A percentile compares a stretch with the other conserved stretches of the same genome.
Conservation (phyloP, 2,329 filamentous ascomycete genomes). For the Phaeosphaeria sp. region DNA sequence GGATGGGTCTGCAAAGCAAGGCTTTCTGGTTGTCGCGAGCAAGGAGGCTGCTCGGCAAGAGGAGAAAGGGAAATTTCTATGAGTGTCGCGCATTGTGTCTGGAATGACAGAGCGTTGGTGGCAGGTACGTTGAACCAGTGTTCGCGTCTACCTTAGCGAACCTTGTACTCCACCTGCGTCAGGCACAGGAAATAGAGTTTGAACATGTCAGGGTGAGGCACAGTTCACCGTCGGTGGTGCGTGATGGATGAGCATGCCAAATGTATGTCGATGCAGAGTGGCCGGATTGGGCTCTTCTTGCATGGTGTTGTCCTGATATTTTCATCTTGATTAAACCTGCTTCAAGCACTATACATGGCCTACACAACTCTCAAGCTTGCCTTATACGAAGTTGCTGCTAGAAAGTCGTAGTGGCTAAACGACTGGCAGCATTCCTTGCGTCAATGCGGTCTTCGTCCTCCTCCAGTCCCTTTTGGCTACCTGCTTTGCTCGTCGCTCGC, state of each 20-base stretch:
- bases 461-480: conserved; percentile 69
- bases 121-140: neutral
- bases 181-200: neutral
- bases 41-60: neutral
- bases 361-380: conserved; percentile 11
- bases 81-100: neutral
- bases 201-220: neutral
- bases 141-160: neutral
- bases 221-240: neutral
- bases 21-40: neutral
- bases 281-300: neutral
- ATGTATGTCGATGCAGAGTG: conserved; percentile 6
- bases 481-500: conserved; percentile 56
- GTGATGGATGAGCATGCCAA: neutral
- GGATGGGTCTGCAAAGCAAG: neutral
- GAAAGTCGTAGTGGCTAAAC: conserved; percentile 93
- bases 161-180: neutral
- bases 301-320: neutral
- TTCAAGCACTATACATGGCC: conserved; percentile 4
- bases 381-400: conserved; percentile 50
- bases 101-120: neutral
- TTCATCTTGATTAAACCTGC: neutral
- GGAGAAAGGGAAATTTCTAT: neutral
- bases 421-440: conserved; percentile 91
- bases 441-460: conserved; percentile 95